Evolutionary conservation across 1,284 basidiomycete species (phyloP), one percentile per base, ranked within the genome.

Genomic region (Fistulina hepatica): DNA sequence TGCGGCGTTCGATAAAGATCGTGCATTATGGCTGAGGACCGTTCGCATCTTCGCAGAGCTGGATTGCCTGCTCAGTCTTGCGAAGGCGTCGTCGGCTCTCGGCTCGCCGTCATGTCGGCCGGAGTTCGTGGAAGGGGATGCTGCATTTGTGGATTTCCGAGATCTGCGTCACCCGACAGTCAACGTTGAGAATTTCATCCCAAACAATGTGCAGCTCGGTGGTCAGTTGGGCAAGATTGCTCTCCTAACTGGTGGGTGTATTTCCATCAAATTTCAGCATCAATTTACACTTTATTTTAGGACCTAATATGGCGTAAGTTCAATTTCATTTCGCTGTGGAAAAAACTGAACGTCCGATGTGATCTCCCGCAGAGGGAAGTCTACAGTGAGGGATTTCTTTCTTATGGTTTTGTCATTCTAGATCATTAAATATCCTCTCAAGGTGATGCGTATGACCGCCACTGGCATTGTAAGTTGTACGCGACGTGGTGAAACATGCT

Each of bases 361-460:
- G 25, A 24, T 26, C 15, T 23, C 37, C 25, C 13, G 19, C 42
- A 83, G 88, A 35, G 89, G 89, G 39, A 92, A 92, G 60, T 89
- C 84, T 20, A 92, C 82, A 27, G 78, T 83, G 54, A 53, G 69
- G 52, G 17, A n/a, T 19, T 27, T 17, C 24, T 15, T 21, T 6
- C n/a, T n/a, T n/a, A n/a, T n/a, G n/a, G n/a, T n/a, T 39, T 31
- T 32, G 34, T 41, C 11, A 30, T 13, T n/a, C n/a, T n/a, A 15
- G 34, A 25, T 38, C 36, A 21, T 26, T 26, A 23, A 35, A 37
- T 36, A 41, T 11, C 31, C 22, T 42, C 37, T 41, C 28, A 39
- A 83, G 81, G 74, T 73, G 6, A 85, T 97, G 73, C 79, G 95
- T 35, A 98, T 97, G 85, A 95, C 93, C n/a, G 92, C 91, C 4